Evolutionary conservation across 2,329 filamentous ascomycete species (phyloP).

Genomic region (Penicillium olsonii): DNA sequence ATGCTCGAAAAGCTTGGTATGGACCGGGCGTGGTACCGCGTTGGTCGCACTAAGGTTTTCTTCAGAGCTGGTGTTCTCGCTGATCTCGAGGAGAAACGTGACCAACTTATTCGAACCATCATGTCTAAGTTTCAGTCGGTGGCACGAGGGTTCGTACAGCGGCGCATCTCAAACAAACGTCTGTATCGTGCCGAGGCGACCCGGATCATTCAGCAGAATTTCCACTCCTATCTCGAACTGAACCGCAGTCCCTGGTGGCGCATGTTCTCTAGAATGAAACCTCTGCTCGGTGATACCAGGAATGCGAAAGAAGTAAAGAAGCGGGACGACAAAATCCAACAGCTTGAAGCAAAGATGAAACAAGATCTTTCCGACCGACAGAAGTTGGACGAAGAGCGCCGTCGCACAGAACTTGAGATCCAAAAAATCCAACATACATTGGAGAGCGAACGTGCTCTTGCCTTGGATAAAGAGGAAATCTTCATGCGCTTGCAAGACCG

Average conservation of each 20-base stretch:
- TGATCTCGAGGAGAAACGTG: constrained; percentile 93
- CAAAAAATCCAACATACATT: constrained; percentile 88
- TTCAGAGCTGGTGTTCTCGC: constrained; percentile 95
- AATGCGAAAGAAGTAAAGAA: constrained; percentile 94
- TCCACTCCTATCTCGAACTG: constrained; percentile 86
- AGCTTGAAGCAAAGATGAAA: constrained; percentile 80
- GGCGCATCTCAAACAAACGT: constrained; percentile 86
- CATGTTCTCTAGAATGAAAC: constrained; percentile 91
- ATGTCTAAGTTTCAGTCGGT: constrained; percentile 92
- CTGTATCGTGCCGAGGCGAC: constrained; percentile 94
- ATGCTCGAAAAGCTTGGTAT: constrained; percentile 89
- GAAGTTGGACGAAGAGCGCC: constrained; percentile 84
- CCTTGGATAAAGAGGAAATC: constrained; percentile 97
- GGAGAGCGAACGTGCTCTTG: constrained; percentile 92
- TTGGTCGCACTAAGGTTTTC: constrained; percentile 96
- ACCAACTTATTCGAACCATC: constrained; percentile 88
- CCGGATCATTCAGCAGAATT: constrained; percentile 90
- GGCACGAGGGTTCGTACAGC: constrained; percentile 84
- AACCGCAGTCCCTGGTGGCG: constrained; percentile 97
- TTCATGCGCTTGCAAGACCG: constrained; percentile 92
- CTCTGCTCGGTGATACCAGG: constrained; percentile 85
- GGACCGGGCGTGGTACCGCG: constrained; percentile 83
- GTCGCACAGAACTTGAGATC: constrained; percentile 83
- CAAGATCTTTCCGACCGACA: constrained; percentile 73
- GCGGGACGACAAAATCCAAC: constrained; percentile 87